These are phyloP conservation scores for Cairneyella variabilis DNA, from an alignment of 495 filamentous ascomycete genomes.

Conservation along the genomic window DNA sequence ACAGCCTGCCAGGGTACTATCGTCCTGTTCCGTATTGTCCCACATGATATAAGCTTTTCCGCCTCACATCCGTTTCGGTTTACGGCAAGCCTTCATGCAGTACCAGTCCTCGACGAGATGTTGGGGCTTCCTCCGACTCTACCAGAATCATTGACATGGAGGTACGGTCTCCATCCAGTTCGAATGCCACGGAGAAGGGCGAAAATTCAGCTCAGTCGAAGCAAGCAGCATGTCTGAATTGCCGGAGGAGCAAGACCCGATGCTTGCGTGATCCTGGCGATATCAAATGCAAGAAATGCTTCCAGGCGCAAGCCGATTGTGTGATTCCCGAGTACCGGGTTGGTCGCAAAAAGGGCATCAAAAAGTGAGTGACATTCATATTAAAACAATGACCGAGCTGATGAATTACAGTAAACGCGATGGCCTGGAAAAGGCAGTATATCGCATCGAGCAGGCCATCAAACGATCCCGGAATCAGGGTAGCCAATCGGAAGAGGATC, in stretches of 20 bases:
- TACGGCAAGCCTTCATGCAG: too few species aligned
- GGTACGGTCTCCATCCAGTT: conserved; percentile 18
- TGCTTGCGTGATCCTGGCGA: conserved; percentile 51
- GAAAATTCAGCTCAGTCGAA: conserved; percentile 25
- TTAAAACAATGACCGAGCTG: conserved; percentile 5
- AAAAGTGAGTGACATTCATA: conserved; percentile 51
- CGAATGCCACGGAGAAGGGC: conserved; percentile 16
- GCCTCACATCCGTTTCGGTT: too few species aligned
- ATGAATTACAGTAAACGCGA: conserved; percentile 56
- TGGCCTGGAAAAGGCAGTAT: conserved; percentile 67
- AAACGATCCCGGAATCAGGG: conserved; percentile 52
- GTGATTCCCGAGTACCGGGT: conserved; percentile 65
- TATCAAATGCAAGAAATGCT: conserved; percentile 58
- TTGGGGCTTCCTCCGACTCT: background rate
- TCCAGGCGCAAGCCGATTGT: conserved; percentile 53
- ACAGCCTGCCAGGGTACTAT: too few species aligned
- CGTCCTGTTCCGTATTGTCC: too few species aligned
- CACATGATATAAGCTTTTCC: too few species aligned
- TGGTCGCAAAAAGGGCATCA: conserved; percentile 69
- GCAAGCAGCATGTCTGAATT: conserved; percentile 64
- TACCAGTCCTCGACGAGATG: conserved; percentile 2
- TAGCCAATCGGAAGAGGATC: conserved; percentile 46
- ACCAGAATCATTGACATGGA: conserved; percentile 18
- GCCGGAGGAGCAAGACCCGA: conserved; percentile 64
- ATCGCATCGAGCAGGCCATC: conserved; percentile 69